A percentile compares a stretch with the other conserved stretches of the same genome.
phyloP scores from a whole-genome alignment of 139 green algal species.

The Edaphochlamys debaryana region DNA sequence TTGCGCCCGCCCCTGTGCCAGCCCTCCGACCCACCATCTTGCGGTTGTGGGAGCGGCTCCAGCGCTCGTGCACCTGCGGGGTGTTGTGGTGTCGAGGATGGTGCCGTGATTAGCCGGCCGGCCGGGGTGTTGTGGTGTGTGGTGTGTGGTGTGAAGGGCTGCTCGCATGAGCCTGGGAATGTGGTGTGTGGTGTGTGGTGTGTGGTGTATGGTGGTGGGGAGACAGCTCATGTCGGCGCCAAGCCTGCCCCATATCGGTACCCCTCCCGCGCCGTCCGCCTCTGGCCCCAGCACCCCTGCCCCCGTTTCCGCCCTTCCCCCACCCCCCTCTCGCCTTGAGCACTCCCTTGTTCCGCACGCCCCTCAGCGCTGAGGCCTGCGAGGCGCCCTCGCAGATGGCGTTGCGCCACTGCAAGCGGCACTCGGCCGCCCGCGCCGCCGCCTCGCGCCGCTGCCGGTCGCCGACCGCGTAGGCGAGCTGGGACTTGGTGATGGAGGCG shows the following conservation, averaged over 20 bases:
- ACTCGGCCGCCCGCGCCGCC: constrained; percentile 9
- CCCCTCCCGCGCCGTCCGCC: too few species aligned
- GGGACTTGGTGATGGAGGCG: constrained; percentile 22
- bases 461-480: constrained; percentile 21
- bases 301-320: background rate
- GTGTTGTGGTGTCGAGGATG: too few species aligned
- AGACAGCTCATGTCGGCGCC: too few species aligned
- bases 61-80: constrained; percentile 72
- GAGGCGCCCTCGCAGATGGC: constrained; percentile 44
- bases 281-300: too few species aligned
- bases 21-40: constrained; percentile 34
- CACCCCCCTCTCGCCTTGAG: constrained; percentile 31
- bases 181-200: too few species aligned
- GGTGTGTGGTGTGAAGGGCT: too few species aligned
- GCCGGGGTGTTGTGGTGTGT: too few species aligned
- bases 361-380: constrained; percentile 48
- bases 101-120: too few species aligned
- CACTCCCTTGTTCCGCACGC: constrained; percentile 66
- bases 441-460: background rate
- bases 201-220: too few species aligned
- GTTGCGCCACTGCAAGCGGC: constrained; percentile 29
- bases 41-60: constrained; percentile 58
- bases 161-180: too few species aligned
- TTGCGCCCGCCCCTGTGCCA: too few species aligned
- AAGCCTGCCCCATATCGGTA: too few species aligned